Evolutionary conservation across 148 eudicot genomes (phyloP), one percentile per base, ranked within the genome.

Genomic region (Rhododendron molle): DNA sequence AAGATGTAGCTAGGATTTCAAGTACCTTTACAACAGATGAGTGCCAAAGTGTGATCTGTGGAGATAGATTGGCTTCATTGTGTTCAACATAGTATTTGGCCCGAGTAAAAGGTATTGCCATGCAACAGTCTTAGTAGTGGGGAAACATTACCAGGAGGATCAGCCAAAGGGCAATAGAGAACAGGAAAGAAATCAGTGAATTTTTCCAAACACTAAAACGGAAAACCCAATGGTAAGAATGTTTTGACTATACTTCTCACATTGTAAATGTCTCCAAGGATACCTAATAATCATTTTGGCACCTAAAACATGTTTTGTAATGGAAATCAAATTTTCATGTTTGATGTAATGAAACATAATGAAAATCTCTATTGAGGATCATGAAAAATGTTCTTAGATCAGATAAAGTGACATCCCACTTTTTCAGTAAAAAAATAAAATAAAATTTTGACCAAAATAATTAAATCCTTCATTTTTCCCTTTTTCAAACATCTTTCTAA

Each of bases 51-150:
- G 62, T 44, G 49, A 44, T 34, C 78, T 21, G 74, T 43, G 60
- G 18, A 30, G 36, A 71, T 30, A 71, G 76, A 71, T 4, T 6
- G 71, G 10, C 71, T 62, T 44, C 47, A 7, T 28, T 69, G 3
- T 69, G n/a, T 49, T 62, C 81, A 26, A 67, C 74, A 28, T 65
- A 78, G 82, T 81, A 76, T 78, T 67, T 67, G 34, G 73, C 34
- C 10, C 0, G 73, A 0, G 38, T 28, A 30, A 28, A 20, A 69
- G 13, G 74, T 28, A 38, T 26, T 26, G 74, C 34, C 74, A 11
- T 69, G 74, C 1, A 26, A 69, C 74, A 69, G 74, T 28, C 74
- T 69, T 3, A 0, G 32, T 28, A 60, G 69, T 6, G 16, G 34
- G 73, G 14, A n/a, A n/a, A n/a, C n/a, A n/a, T n/a, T n/a, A n/a